phyloP scores from a whole-genome alignment of 805 yeast species.

The Yamadazyma sp. region DNA sequence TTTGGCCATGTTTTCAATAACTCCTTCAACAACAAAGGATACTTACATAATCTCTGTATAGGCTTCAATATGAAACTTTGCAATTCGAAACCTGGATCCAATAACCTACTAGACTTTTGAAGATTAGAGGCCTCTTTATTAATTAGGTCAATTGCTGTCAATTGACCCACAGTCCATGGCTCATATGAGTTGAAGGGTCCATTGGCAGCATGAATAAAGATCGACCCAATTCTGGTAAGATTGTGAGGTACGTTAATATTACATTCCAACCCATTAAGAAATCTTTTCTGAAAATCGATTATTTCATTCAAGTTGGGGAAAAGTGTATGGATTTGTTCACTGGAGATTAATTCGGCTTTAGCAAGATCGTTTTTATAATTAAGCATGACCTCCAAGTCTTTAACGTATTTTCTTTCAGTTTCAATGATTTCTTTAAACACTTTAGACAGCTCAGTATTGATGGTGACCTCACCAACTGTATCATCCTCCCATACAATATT shows the following conservation, averaged over 20 bases:
- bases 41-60: slow-evolving; percentile 92
- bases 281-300: slow-evolving; percentile 88
- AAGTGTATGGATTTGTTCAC: slow-evolving; percentile 75
- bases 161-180: slow-evolving; percentile 91
- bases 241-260: slow-evolving; percentile 72
- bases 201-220: slow-evolving; percentile 77
- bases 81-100: slow-evolving; percentile 84
- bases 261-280: slow-evolving; percentile 85
- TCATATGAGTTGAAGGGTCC: slow-evolving; percentile 86
- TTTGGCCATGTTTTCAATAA: slow-evolving; percentile 57
- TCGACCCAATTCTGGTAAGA: slow-evolving; percentile 83
- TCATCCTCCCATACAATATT: slow-evolving; percentile 23
- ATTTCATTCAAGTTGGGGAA: slow-evolving; percentile 84
- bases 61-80: slow-evolving; percentile 91
- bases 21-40: slow-evolving; percentile 80
- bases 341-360: slow-evolving; percentile 63
- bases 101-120: slow-evolving; percentile 52
- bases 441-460: slow-evolving; percentile 63
- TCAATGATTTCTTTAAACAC: slow-evolving; percentile 82
- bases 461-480: slow-evolving; percentile 25
- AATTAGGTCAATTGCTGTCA: slow-evolving; percentile 81
- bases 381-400: slow-evolving; percentile 76
- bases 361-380: slow-evolving; percentile 68
- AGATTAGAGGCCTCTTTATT: slow-evolving; percentile 60
- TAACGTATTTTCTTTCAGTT: slow-evolving; percentile 91